phyloP scores from a whole-genome alignment of 306 rosid species.

The Cucurbita moschata region DNA sequence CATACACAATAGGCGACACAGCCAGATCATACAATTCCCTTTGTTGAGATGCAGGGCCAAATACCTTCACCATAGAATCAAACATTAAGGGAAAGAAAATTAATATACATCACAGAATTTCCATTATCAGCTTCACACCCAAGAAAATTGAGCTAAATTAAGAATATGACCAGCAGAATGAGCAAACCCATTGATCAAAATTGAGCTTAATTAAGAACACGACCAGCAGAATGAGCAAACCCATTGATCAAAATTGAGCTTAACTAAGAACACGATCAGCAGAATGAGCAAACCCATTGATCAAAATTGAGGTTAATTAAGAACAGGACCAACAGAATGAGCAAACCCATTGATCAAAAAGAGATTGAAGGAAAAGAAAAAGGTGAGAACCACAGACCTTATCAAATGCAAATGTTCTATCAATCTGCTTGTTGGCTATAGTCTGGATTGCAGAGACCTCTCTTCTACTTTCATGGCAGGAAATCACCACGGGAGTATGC shows the following conservation, averaged over 20 bases:
- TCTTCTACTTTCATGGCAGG: constrained; percentile 66
- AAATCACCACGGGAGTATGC: constrained; percentile 86
- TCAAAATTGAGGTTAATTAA: background rate
- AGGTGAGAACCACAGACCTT: constrained; percentile 35
- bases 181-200: no score
- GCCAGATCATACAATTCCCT: constrained; percentile 87
- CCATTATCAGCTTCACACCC: constrained; percentile 2
- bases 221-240: no score
- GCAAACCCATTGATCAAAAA: background rate
- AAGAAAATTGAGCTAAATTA: background rate
- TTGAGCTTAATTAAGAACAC: no score
- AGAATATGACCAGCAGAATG: background rate
- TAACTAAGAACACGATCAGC: no score
- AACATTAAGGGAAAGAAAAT: constrained; percentile 1
- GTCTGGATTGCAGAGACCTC: constrained; percentile 82
- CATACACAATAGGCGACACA: constrained; percentile 83
- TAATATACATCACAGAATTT: background rate
- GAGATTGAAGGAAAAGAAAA: background rate
- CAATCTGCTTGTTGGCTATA: constrained; percentile 98
- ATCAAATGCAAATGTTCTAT: constrained; percentile 80
- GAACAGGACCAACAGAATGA: background rate
- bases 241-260: background rate
- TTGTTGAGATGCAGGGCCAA: constrained; percentile 89
- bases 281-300: background rate
- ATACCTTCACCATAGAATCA: constrained; percentile 43